Percentiles rank a stretch among this genome's conserved stretches.
phyloP scores from a whole-genome alignment of 164 flowering plant genomes.

The Kingdonia uniflora region DNA sequence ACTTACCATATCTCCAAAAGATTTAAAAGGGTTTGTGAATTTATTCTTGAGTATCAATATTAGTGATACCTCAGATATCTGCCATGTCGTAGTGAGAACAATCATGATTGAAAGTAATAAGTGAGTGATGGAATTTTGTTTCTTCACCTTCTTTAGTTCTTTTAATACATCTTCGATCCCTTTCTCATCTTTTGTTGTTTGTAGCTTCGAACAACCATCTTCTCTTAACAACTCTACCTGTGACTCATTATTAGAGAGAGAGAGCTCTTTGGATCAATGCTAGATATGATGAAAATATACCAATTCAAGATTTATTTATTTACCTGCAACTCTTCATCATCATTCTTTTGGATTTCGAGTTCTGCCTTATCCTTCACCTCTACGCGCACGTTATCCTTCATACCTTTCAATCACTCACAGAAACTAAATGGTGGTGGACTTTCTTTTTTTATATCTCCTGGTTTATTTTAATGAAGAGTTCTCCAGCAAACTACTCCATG shows the following conservation, averaged over 20 bases:
- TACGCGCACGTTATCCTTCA: background rate
- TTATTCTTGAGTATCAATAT: conserved; percentile 38
- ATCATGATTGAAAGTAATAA: conserved; percentile 60
- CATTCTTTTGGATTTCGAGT: no score
- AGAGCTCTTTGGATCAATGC: no score
- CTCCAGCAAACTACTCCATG: no score
- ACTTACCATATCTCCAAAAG: conserved; percentile 28
- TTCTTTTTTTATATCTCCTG: no score
- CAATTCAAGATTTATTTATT: no score
- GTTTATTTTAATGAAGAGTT: no score
- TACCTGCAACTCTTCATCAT: no score
- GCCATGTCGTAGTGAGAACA: conserved; percentile 52
- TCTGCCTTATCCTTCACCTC: background rate
- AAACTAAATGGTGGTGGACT: no score
- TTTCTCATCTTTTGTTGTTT: conserved; percentile 6
- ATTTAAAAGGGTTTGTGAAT: conserved; percentile 45
- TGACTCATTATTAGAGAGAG: no score
- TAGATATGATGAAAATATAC: no score
- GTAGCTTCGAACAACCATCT: conserved; percentile 6
- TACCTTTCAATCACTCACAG: no score
- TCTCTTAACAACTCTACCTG: conserved; percentile 41
- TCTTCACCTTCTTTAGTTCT: conserved; percentile 50
- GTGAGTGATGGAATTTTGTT: conserved; percentile 59
- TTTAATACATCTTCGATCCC: conserved; percentile 37
- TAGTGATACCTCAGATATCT: conserved; percentile 68